Evolutionary conservation across 2,329 filamentous ascomycete species (phyloP).

Genomic region (Cyanodermella asteris): DNA sequence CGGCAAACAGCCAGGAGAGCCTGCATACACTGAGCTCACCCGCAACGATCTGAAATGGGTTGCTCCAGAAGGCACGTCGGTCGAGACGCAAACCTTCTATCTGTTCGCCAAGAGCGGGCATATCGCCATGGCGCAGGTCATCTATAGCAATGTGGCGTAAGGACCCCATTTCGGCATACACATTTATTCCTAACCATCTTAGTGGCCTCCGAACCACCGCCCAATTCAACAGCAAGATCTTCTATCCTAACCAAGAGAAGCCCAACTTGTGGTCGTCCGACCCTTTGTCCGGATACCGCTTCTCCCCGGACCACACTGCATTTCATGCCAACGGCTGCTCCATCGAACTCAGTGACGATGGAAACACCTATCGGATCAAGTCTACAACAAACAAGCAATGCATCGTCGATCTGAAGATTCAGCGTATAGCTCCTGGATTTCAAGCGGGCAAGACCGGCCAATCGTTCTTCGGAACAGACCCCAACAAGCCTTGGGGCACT

Average conservation of each 20-base stretch:
- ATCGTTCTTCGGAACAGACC: conserved; percentile 69
- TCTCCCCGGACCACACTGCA: conserved; percentile 60
- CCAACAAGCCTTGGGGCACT: conserved; percentile 65
- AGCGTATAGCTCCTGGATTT: conserved; percentile 56
- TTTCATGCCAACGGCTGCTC: conserved; percentile 78
- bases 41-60: conserved; percentile 68
- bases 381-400: conserved; percentile 61
- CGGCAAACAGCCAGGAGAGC: conserved; percentile 53
- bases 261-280: conserved; percentile 69
- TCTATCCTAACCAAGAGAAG: conserved; percentile 50
- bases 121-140: conserved; percentile 65
- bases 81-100: conserved; percentile 94
- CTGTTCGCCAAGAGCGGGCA: conserved; percentile 58
- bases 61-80: conserved; percentile 59
- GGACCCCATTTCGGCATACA: conserved; percentile 17
- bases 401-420: conserved; percentile 71
- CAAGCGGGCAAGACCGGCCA: conserved; percentile 67
- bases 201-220: conserved; percentile 77
- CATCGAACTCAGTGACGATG: conserved; percentile 67
- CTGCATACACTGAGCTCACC: conserved; percentile 57
- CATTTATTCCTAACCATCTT: conserved; percentile 5
- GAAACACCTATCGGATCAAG: conserved; percentile 68
- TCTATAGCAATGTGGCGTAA: conserved; percentile 94
- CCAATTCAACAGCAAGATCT: conserved; percentile 90
- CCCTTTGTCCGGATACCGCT: conserved; percentile 54